Base-by-base conservation (phyloP, 257 asterid genomes). In the Nicotiana paniculata region DNA sequence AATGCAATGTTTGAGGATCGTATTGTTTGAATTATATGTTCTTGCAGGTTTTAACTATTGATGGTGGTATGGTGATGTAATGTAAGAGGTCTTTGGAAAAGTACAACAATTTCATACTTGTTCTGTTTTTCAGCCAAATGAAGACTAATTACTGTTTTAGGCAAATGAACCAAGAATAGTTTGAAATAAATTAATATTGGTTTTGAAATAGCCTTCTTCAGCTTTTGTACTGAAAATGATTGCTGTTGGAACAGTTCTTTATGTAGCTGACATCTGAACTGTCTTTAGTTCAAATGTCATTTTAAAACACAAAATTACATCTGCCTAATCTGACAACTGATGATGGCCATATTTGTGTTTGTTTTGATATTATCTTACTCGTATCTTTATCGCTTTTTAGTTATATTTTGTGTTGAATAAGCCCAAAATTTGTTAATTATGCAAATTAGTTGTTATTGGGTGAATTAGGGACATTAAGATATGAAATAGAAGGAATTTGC, bases 21-120 rank as follows among this genome's bases (percentile, higher is more conserved):
- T 78, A 63, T 63, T 53, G 75, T 58, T 28, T 54, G 78, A 53
- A n/a, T 76, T 10, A 46, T 65, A 55, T 82, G 33, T 77, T 65
- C 12, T 54, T 72, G 72, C 93, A 95, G 97, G 97, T 93, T 83
- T 76, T 93, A 65, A 90, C 96, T 81, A 92, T 95, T 82, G 99
- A 95, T 84, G 98, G 99, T 66, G 99, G 99, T 77, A 90, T 95
- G 99, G 97, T 95, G 81, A 21, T 21, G 24, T 21, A 21, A 93
- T 95, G 98, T 95, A 78, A 91, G 91, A 77, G 35, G 80, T 12
- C 9, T 48, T 9, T 75, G 46, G 68, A 55, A 9, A 39, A 46
- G 6, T 32, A 24, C 70, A 51, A 61, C 9, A 2, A 39, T 62
- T 39, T 46, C 30, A 48, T 24, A 9, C 75, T 17, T 21, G 21